Conservation (phyloP, 148 eudicot species). For the Camellia sinensis region DNA sequence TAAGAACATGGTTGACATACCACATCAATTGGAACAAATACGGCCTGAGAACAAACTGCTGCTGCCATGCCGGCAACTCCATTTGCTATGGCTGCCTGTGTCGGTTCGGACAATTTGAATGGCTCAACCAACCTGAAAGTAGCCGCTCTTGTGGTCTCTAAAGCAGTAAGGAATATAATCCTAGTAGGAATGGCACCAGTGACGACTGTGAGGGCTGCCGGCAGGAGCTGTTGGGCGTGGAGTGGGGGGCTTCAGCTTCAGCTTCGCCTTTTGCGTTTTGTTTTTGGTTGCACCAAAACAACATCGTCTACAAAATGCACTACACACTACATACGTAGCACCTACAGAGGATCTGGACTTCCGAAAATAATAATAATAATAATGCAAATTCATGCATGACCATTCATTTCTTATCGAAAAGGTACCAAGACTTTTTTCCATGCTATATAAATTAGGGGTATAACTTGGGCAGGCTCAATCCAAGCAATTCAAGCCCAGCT, state of each 20-base stretch:
- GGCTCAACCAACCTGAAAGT: conserved; percentile 78
- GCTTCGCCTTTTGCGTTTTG: conserved; percentile 47
- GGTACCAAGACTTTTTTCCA: no score
- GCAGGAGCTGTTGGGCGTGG: conserved; percentile 24
- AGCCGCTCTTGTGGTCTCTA: conserved; percentile 92
- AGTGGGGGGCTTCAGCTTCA: no score
- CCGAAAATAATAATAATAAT: no score
- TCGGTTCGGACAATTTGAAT: conserved; percentile 73
- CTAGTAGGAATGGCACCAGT: conserved; percentile 92
- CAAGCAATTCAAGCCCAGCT: no score
- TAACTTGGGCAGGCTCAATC: no score
- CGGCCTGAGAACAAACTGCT: conserved; percentile 78
- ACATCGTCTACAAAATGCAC: no score
- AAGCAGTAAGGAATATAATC: conserved; percentile 83
- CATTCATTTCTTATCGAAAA: no score
- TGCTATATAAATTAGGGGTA: no score
- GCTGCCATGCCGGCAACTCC: conserved; percentile 93
- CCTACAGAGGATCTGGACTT: no score
- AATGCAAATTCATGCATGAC: no score
- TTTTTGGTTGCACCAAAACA: no score
- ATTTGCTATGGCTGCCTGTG: conserved; percentile 93
- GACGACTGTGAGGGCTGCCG: conserved; percentile 78
- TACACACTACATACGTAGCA: no score
- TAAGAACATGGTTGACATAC: conserved; percentile 34
- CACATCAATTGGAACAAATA: conserved; percentile 98